Conservation (phyloP, 179 eudicot genomes). For the Nepenthes alata region DNA sequence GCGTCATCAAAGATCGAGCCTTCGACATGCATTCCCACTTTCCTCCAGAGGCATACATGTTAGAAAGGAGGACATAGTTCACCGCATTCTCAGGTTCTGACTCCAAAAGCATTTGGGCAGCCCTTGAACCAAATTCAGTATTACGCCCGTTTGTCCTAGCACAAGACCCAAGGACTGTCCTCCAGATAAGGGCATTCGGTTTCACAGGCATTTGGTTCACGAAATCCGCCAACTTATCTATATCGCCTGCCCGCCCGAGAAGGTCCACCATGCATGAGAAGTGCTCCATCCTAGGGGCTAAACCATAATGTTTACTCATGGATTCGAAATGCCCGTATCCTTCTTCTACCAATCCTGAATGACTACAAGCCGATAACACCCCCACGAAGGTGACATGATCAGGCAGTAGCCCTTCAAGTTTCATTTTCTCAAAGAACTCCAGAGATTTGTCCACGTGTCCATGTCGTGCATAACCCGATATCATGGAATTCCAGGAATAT, state of each 20-base stretch:
- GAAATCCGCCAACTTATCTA: conserved; percentile 57
- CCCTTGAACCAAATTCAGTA: conserved; percentile 46
- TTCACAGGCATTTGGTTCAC: conserved; percentile 46
- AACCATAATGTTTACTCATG: conserved; percentile 40
- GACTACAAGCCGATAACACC: conserved; percentile 83
- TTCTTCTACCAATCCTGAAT: conserved; percentile 43
- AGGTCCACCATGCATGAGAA: conserved; percentile 73
- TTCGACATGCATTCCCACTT: conserved; percentile 55
- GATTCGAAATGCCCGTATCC: conserved; percentile 51
- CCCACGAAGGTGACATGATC: conserved; percentile 78
- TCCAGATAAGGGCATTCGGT: conserved; percentile 64
- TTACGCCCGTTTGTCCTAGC: conserved; percentile 33
- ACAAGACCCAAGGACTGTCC: conserved; percentile 72
- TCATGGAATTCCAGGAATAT: conserved; percentile 79
- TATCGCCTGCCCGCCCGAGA: conserved; percentile 58
- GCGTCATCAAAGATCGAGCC: conserved; percentile 40
- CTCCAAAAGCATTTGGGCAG: conserved; percentile 55
- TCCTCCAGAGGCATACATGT: conserved; percentile 63
- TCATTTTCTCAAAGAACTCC: conserved; percentile 42
- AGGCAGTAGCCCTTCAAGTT: conserved; percentile 38
- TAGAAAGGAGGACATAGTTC: conserved; percentile 60
- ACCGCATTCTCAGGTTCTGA: conserved; percentile 61
- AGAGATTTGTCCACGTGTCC: conserved; percentile 52
- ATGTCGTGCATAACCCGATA: conserved; percentile 69
- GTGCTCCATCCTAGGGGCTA: conserved; percentile 62